These are phyloP conservation scores for Coemansia sp. DNA, from an alignment of 192 early-diverging fungal species.

Conservation along the genomic window DNA sequence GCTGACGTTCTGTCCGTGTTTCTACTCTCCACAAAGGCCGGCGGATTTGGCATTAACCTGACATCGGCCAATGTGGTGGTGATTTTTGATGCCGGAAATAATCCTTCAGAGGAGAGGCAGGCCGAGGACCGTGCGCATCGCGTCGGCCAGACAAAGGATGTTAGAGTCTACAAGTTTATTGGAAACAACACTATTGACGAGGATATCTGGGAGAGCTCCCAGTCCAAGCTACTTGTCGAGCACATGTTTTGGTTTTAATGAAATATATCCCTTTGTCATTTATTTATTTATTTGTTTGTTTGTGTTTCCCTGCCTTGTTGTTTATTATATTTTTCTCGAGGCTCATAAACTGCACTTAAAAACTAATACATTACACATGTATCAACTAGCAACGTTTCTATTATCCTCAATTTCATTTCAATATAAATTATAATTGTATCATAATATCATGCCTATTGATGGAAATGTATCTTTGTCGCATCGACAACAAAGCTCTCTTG, in stretches of 20 bases:
- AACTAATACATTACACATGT: too few relatives aligned
- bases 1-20: slow-evolving; percentile 55
- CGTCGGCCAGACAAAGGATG: slow-evolving; percentile 82
- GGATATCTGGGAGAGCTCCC: slow-evolving; percentile 35
- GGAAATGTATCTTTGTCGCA: too few relatives aligned
- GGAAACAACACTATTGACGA: slow-evolving; percentile 64
- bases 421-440: not conserved
- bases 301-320: not conserved
- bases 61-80: slow-evolving; percentile 75
- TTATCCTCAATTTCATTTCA: not conserved
- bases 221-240: slow-evolving; percentile 39
- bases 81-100: slow-evolving; percentile 77
- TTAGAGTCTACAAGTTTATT: slow-evolving; percentile 70
- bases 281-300: not conserved
- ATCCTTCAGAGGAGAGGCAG: slow-evolving; percentile 81
- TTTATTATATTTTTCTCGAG: not conserved
- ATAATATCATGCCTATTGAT: too few relatives aligned
- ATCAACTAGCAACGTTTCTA: too few relatives aligned
- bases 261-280: not conserved
- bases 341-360: too few relatives aligned
- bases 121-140: slow-evolving; percentile 87
- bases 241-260: slow-evolving; percentile 40
- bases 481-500: too few relatives aligned
- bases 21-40: slow-evolving; percentile 73
- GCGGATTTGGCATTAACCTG: slow-evolving; percentile 79